Evolutionary conservation across 257 asterid genomes (phyloP), one percentile per base, ranked within the genome.

Genomic region (Pogostemon cablin): DNA sequence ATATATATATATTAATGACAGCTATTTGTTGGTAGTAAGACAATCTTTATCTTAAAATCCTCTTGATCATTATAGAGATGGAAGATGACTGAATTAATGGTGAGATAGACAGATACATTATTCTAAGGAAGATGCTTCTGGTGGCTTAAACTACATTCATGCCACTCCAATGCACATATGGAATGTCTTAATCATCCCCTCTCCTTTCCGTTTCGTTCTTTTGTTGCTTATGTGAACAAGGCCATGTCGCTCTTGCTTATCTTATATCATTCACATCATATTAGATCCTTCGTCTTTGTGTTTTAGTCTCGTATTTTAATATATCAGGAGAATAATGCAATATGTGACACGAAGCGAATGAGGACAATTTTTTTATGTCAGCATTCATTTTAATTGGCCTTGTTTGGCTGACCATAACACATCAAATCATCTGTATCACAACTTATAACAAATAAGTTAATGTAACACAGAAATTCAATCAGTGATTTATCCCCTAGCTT

Each of bases 51-150:
- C 11, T 5, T 65, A 43, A 65, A 15, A 61, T 75, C 50, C 68
- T 52, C 2, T 76, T 3, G 61, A 43, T 25, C 55, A 32, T 65
- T 42, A 72, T 82, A 84, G 85, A 82, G 78, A 47, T 72, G 0
- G 85, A 80, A 72, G 85, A 82, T 67, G 75, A 76, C 73, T 79
- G 79, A 72, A 57, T 52, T 17, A 54, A 54, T 17, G 38, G 60
- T 54, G 38, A 37, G 38, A 54, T 38, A 54, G 59, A 53, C 59
- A 20, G 20, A 25, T 25, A 6, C 38, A 53, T 17, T 6, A 6
- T 53, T 8, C 9, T 15, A 15, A 52, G 35, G 57, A 52, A 6
- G 7, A 20, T 53, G 59, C 59, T 53, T 53, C 20, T 6, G 59
- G 59, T 53, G 20, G 58, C 37, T 52, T 52, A 1, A 25, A 52